These are phyloP conservation scores for Artemisia tridentata DNA, from an alignment of 129 eudicot species.

Conservation along the genomic window DNA sequence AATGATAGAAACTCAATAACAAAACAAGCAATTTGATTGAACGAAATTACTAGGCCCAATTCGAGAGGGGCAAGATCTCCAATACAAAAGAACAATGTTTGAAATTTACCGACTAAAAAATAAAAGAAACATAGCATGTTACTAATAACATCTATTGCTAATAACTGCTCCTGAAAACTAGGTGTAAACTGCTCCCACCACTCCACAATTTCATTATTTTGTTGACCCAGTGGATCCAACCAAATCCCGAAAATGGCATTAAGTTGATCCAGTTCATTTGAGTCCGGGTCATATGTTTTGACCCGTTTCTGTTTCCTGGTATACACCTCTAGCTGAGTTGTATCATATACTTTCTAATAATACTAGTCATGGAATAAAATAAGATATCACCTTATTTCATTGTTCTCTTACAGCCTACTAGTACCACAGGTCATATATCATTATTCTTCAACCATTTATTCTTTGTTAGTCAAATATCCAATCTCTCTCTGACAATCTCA, in stretches of 20 bases:
- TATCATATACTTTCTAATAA: not conserved
- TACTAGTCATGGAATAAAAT: not conserved
- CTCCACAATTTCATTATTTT: not conserved
- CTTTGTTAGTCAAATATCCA: not conserved
- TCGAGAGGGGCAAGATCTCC: not conserved
- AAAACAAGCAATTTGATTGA: not conserved
- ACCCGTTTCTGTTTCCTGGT: not conserved
- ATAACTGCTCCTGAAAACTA: no score
- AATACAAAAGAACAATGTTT: not conserved
- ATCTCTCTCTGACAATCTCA: not conserved
- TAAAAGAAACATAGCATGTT: no score
- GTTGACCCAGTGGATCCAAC: conserved; percentile 7
- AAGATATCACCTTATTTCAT: not conserved
- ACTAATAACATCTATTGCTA: no score
- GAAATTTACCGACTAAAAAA: not conserved
- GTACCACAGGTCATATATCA: conserved; percentile 12
- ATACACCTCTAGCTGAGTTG: no score
- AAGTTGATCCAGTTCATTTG: not conserved
- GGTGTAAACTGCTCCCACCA: no score
- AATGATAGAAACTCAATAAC: conserved; percentile 4
- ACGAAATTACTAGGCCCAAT: not conserved
- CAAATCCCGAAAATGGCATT: not conserved
- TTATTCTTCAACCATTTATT: conserved; percentile 2
- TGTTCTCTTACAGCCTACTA: not conserved
- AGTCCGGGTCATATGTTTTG: not conserved